Evolutionary conservation across 768 basidiomycete genomes (phyloP).

Genomic region (Tylopilus plumbeoviolaceoides): DNA sequence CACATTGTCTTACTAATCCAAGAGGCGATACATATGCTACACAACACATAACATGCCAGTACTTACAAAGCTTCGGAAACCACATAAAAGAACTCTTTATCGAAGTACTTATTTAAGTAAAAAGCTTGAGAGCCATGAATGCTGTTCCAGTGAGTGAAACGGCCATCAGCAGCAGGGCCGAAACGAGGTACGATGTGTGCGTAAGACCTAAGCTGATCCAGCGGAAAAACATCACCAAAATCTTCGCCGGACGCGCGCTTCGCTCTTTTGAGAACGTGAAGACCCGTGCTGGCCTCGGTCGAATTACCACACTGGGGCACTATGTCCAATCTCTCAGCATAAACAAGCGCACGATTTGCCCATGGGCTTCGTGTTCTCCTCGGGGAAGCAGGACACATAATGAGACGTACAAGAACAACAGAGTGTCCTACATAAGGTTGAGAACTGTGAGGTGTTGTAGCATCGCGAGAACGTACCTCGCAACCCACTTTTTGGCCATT

Average conservation of each 20-base stretch:
- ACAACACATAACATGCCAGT: too few species aligned
- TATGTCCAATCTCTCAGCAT: not conserved
- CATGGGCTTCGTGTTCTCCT: too few species aligned
- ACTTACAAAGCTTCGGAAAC: too few species aligned
- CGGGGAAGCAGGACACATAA: not conserved
- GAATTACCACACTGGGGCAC: not conserved
- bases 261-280: conserved; percentile 6
- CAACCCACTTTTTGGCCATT: not conserved
- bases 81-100: not conserved
- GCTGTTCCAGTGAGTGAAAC: not conserved
- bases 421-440: not conserved
- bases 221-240: conserved; percentile 6
- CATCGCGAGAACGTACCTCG: not conserved
- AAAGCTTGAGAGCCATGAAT: conserved; percentile 4
- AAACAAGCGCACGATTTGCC: not conserved
- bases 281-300: not conserved
- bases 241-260: not conserved
- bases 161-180: not conserved
- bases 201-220: conserved; percentile 10
- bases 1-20: too few species aligned
- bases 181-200: conserved; percentile 10
- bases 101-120: not conserved
- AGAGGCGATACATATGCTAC: too few species aligned
- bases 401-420: not conserved
- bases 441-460: too few species aligned